Conservation (phyloP, 805 yeast species). For the Candida boleticola region DNA sequence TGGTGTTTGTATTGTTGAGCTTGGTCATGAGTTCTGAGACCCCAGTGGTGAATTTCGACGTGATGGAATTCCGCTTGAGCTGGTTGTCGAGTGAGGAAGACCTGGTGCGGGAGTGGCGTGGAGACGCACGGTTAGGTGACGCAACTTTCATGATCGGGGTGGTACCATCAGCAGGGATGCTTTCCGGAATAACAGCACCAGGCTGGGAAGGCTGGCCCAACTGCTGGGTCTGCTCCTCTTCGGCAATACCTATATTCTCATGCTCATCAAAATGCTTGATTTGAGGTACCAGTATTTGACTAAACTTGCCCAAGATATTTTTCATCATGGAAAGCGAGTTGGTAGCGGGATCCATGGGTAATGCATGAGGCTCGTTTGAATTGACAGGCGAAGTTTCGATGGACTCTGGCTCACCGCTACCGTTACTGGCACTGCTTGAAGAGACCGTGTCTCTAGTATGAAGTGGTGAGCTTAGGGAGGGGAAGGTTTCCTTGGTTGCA, state of each 20-base stretch:
- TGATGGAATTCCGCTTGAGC: constrained; percentile 29
- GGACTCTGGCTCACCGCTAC: constrained; percentile 1
- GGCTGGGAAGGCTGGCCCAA: neutral
- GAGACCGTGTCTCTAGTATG: neutral
- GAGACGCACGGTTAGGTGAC: constrained; percentile 25
- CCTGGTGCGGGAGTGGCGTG: constrained; percentile 35
- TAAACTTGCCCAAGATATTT: constrained; percentile 34
- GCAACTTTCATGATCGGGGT: constrained; percentile 13
- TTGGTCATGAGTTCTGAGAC: constrained; percentile 43
- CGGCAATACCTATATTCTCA: constrained; percentile 5
- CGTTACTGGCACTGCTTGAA: neutral
- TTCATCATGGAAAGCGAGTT: constrained; percentile 28
- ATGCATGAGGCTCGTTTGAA: constrained; percentile 8
- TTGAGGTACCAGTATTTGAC: constrained; percentile 29
- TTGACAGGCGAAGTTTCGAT: constrained; percentile 4
- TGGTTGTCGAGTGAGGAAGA: constrained; percentile 34
- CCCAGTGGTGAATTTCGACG: constrained; percentile 40
- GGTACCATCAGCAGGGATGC: neutral
- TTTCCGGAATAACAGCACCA: neutral
- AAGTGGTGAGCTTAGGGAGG: constrained; percentile 15
- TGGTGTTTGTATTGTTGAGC: constrained; percentile 23
- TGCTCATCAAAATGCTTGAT: no score
- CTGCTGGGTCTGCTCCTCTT: neutral
- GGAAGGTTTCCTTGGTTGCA: constrained; percentile 24
- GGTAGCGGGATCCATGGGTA: constrained; percentile 3